Conservation (phyloP, 768 basidiomycete genomes). For the Tulasnella sp. region DNA sequence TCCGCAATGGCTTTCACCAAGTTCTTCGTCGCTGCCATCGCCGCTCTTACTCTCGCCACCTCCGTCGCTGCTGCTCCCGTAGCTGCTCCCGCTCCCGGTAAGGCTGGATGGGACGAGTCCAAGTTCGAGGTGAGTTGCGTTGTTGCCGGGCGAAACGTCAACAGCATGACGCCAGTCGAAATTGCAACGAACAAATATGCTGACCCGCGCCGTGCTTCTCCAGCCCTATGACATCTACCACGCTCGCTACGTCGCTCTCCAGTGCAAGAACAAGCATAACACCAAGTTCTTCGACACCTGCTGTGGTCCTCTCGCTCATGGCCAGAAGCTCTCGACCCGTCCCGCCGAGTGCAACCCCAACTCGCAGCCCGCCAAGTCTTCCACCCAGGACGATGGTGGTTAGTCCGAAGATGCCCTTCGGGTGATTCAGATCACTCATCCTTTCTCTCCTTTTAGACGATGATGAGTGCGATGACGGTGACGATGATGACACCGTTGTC, state of each 20-base stretch:
- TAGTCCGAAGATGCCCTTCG: neutral
- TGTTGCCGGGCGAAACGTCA: neutral
- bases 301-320: conserved; percentile 39
- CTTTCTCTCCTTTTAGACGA: neutral
- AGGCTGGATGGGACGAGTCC: conserved; percentile 31
- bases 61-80: conserved; percentile 27
- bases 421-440: neutral
- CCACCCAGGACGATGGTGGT: neutral
- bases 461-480: neutral
- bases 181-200: neutral
- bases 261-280: conserved; percentile 38
- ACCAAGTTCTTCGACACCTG: conserved; percentile 39
- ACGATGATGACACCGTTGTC: neutral
- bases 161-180: neutral
- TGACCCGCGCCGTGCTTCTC: neutral
- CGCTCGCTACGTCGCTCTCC: conserved; percentile 37
- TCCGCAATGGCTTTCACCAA: conserved; percentile 30
- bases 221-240: conserved; percentile 31
- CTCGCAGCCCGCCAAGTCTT: conserved; percentile 2
- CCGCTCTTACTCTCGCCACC: conserved; percentile 31
- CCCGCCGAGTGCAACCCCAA: conserved; percentile 36
- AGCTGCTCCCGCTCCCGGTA: conserved; percentile 29
- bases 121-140: conserved; percentile 19
- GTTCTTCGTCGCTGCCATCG: conserved; percentile 30
- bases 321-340: conserved; percentile 37